Evolutionary conservation across 352 stramenopile species (phyloP).

Genomic region (Phytophthora melonis): DNA sequence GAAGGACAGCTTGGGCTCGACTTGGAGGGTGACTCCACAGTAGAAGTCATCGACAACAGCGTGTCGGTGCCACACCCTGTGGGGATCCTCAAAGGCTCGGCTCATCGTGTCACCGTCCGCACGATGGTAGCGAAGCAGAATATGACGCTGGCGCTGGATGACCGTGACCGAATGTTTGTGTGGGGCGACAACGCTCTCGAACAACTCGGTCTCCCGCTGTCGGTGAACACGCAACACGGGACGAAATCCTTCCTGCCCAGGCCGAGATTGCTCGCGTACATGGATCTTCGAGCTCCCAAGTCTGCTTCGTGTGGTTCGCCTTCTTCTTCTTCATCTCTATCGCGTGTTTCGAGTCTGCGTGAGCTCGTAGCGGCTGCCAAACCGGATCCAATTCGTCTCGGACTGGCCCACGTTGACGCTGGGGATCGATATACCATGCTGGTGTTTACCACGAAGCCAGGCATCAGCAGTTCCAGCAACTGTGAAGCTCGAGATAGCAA

Average conservation of each 20-base stretch:
- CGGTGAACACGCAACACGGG: slow-evolving; percentile 7
- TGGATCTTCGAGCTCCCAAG: slow-evolving; percentile 45
- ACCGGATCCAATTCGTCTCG: slow-evolving; percentile 38
- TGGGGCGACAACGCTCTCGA: slow-evolving; percentile 59
- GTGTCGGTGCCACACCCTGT: slow-evolving; percentile 28
- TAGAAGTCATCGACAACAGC: slow-evolving; percentile 13
- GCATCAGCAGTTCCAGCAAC: slow-evolving; percentile 23
- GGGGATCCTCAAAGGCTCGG: slow-evolving; percentile 21
- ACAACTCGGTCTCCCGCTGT: slow-evolving; percentile 44
- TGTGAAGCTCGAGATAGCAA: slow-evolving; percentile 4
- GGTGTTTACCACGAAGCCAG: slow-evolving; percentile 55
- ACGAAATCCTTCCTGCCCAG: slow-evolving; percentile 27
- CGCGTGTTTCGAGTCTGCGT: slow-evolving; percentile 39
- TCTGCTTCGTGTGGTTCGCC: background rate
- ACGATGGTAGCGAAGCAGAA: slow-evolving; percentile 46
- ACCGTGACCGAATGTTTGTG: slow-evolving; percentile 54
- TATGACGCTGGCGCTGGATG: slow-evolving; percentile 52
- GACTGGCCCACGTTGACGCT: slow-evolving; percentile 46
- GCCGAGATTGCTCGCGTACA: slow-evolving; percentile 56
- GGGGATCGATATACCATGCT: slow-evolving; percentile 62
- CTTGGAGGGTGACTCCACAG: slow-evolving; percentile 6
- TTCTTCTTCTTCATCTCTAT: background rate
- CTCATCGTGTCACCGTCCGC: slow-evolving; percentile 45
- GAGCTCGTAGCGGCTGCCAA: slow-evolving; percentile 39
- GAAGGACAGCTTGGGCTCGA: slow-evolving; percentile 62